phyloP scores from a whole-genome alignment of 371 early-diverging fungal species.

The Mortierella sp. region DNA sequence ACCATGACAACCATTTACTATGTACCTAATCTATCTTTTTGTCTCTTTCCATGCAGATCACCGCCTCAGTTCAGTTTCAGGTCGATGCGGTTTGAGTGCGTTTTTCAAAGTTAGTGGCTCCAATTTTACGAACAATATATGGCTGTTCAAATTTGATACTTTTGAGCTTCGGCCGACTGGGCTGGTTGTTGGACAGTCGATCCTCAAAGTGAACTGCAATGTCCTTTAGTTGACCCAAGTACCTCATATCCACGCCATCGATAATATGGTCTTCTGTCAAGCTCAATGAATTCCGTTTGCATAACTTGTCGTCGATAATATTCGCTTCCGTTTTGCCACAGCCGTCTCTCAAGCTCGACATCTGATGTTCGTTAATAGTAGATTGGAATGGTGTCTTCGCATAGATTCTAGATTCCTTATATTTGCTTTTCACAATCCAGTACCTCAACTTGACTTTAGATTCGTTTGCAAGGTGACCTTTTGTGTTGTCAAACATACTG shows the following conservation, averaged over 20 bases:
- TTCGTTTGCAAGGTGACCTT: neutral
- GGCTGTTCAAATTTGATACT: neutral
- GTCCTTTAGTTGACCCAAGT: neutral
- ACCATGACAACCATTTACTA: no score
- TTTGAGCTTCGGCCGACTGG: neutral
- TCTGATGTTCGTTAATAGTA: neutral
- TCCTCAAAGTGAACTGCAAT: neutral
- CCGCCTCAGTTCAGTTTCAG: no score
- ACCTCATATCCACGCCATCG: neutral
- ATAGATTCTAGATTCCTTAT: neutral
- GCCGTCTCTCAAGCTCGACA: no score
- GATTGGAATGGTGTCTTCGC: neutral
- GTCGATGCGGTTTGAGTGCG: no score
- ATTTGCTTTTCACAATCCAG: neutral
- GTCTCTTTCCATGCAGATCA: no score
- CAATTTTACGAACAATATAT: neutral
- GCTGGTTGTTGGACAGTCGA: neutral
- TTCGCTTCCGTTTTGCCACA: no score
- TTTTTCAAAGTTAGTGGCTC: no score
- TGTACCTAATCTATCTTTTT: no score
- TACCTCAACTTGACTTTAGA: neutral
- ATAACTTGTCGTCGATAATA: no score
- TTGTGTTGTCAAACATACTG: no score
- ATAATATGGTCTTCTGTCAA: neutral
- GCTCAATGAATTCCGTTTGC: no score